Base-by-base conservation (phyloP, 345 rosid species). In the Combretum micranthum region DNA sequence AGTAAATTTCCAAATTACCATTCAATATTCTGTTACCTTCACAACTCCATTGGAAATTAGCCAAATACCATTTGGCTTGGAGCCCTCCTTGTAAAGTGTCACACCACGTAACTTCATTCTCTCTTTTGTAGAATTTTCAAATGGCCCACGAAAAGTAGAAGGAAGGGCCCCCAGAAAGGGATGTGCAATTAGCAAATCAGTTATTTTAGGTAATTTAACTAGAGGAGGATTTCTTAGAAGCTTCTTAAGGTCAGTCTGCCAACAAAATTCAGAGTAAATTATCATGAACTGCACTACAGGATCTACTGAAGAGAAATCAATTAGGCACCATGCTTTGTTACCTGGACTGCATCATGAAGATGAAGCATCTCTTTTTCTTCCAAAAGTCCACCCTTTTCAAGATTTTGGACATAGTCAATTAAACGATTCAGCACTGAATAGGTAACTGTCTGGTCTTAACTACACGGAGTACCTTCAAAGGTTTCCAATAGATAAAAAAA, bases 391-490 rank as follows among this genome's bases (percentile, higher is more conserved):
- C 73, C 72, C 71, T 77, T 86, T 77, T 86, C 94, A 62, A 92
- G 97, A 78, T 83, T 75, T 78, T 88, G 72, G 56, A 85, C 78
- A 66, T 92, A 92, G n/a, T 80, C 81, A 53, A 76, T 80, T 69
- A 86, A 79, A 69, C 81, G 94, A 70, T 80, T 89, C 68, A 92
- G 69, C 71, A 92, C 91, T 3, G 95, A 72, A 72, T 81, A 70
- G 18, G 97, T 79, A 80, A 96, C 78, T 92, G 99, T 66, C 96
- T 89, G 37, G 99, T 92, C 78, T 92, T 92, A 66, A 92, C 94
- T 55, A 86, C 94, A 53, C 83, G 90, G 50, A 89, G 79, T 65
- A 92, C 97, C 97, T 88, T 69, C 62, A 59, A 72, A 39, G 19
- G 32, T 43, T 47, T 37, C 48, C 9, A 65, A 59, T n/a, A 22